Evolutionary conservation across 2,329 filamentous ascomycete genomes (phyloP).

Genomic region (Albophoma yamanashiensis): DNA sequence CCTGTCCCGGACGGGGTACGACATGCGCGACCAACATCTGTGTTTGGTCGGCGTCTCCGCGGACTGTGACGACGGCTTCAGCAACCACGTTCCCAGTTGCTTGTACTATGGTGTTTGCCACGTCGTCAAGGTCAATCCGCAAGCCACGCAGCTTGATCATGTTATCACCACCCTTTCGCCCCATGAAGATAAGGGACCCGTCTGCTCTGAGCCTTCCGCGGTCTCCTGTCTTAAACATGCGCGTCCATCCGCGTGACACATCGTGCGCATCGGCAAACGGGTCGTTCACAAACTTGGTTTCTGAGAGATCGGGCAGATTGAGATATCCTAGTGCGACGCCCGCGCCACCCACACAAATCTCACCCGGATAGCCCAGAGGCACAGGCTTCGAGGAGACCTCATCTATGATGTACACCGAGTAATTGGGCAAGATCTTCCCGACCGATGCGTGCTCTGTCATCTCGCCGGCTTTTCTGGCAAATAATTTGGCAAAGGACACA

Average conservation of each 20-base stretch:
- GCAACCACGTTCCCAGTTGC: constrained; percentile 7
- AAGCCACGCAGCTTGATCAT: constrained; percentile 34
- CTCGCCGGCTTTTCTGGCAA: neutral
- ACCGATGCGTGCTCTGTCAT: constrained; percentile 1
- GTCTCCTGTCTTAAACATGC: constrained; percentile 30
- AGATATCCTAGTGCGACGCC: constrained; percentile 32
- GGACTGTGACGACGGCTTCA: constrained; percentile 12
- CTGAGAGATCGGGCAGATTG: constrained; percentile 4
- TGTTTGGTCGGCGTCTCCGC: constrained; percentile 1
- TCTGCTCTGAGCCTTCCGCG: constrained; percentile 19
- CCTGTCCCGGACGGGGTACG: neutral
- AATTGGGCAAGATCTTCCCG: constrained; percentile 16
- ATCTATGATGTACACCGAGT: constrained; percentile 31
- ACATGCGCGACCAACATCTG: constrained; percentile 18
- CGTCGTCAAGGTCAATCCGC: constrained; percentile 35
- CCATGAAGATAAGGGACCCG: constrained; percentile 22
- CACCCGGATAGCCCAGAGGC: constrained; percentile 9
- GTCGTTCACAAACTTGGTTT: neutral
- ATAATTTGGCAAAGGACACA: constrained; percentile 1
- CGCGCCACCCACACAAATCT: constrained; percentile 20
- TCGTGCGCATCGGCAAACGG: constrained; percentile 4
- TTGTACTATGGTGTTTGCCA: constrained; percentile 13
- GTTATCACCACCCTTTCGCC: constrained; percentile 28
- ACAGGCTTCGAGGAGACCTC: constrained; percentile 6
- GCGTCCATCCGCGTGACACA: constrained; percentile 9